These are phyloP conservation scores for Fraxinus excelsior DNA, from an alignment of 257 asterid genomes.

Conservation along the genomic window DNA sequence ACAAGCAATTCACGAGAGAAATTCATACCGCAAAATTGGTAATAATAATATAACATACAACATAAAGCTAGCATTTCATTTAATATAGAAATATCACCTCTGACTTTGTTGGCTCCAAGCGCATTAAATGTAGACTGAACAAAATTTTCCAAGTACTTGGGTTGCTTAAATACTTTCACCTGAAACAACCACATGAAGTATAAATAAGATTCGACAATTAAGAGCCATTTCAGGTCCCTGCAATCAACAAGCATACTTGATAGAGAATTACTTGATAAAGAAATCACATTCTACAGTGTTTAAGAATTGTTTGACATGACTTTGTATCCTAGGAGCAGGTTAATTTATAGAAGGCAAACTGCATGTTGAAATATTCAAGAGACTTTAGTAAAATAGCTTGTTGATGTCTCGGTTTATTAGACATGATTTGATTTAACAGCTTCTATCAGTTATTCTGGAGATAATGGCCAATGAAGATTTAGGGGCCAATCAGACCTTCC, in stretches of 20 bases:
- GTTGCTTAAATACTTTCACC: slow-evolving; percentile 91
- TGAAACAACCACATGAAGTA: slow-evolving; percentile 41
- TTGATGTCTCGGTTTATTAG: too few relatives aligned
- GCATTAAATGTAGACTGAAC: slow-evolving; percentile 90
- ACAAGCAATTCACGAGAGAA: too few relatives aligned
- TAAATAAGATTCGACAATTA: slow-evolving; percentile 30
- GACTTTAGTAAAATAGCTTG: slow-evolving; percentile 1
- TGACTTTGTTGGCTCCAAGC: slow-evolving; percentile 75
- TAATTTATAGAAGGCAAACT: not conserved
- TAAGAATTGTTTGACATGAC: not conserved
- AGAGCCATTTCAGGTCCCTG: slow-evolving; percentile 7
- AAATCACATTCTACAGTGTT: not conserved
- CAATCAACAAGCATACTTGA: slow-evolving; percentile 7
- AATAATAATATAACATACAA: not conserved
- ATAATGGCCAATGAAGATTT: not conserved
- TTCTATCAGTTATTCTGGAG: not conserved
- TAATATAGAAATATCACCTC: slow-evolving; percentile 47
- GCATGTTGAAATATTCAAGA: not conserved
- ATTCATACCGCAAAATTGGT: too few relatives aligned
- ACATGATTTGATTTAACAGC: not conserved
- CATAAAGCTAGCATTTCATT: not conserved
- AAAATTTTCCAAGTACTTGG: slow-evolving; percentile 85
- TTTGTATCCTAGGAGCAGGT: not conserved
- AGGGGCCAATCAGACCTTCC: not conserved
- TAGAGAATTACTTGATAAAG: too few relatives aligned